Conservation (phyloP, 176 grass and related monocot genomes). For the Tillandsia leiboldiana region DNA sequence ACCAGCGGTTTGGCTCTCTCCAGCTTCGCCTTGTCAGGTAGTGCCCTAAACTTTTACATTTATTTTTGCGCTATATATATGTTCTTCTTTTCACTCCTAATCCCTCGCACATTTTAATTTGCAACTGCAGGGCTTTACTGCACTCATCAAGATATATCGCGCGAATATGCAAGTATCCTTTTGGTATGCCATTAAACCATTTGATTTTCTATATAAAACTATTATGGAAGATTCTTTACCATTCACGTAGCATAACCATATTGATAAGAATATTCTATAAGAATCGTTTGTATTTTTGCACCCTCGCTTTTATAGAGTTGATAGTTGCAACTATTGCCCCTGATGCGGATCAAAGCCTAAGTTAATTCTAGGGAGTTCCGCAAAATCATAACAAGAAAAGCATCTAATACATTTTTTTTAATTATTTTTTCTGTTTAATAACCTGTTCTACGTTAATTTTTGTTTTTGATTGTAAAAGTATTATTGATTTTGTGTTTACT, state of each 20-base stretch:
- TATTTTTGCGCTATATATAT: constrained; percentile 12
- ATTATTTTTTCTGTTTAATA: too few species aligned
- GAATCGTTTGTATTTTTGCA: too few species aligned
- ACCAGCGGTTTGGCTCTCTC: constrained; percentile 84
- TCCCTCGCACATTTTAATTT: not conserved
- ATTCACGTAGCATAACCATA: too few species aligned
- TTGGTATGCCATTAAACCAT: constrained; percentile 40
- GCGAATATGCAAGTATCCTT: constrained; percentile 96
- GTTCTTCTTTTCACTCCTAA: not conserved
- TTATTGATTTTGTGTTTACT: not conserved
- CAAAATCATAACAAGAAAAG: too few species aligned
- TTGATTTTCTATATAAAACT: not conserved
- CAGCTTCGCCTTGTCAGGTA: constrained; percentile 92
- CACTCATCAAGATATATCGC: constrained; percentile 97
- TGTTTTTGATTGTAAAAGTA: too few species aligned
- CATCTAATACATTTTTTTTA: too few species aligned
- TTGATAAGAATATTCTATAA: too few species aligned
- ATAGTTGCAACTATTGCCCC: not conserved
- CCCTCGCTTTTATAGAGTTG: not conserved
- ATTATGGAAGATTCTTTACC: not conserved
- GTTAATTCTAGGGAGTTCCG: too few species aligned
- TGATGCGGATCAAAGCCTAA: not conserved
- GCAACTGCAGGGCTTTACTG: constrained; percentile 79
- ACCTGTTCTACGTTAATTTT: too few species aligned
- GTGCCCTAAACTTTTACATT: constrained; percentile 12